Evolutionary conservation across 176 grass and related monocot species (phyloP).

Genomic region (Eremochloa ophiuroides): DNA sequence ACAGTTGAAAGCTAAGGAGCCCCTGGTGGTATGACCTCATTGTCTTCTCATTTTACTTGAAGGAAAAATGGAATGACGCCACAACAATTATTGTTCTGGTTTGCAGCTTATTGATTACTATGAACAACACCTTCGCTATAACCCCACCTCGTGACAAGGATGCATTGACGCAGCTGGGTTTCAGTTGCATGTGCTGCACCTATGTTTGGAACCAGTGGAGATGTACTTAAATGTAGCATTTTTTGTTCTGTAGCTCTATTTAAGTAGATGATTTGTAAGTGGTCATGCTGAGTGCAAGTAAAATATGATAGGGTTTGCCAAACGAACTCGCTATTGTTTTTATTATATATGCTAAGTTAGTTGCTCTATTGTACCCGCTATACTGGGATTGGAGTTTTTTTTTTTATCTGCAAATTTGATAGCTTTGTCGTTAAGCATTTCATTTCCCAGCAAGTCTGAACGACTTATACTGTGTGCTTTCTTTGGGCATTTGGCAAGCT

Average conservation of each 20-base stretch:
- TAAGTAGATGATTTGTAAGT: neutral
- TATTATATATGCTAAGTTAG: neutral
- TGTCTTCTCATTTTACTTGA: slow-evolving; percentile 24
- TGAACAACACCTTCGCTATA: slow-evolving; percentile 82
- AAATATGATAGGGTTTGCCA: neutral
- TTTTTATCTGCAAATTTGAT: neutral
- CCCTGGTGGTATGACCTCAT: slow-evolving; percentile 63
- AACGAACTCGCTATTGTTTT: neutral
- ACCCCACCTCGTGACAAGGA: slow-evolving; percentile 33
- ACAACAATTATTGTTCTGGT: slow-evolving; percentile 14
- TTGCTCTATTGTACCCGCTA: neutral
- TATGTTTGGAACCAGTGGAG: neutral
- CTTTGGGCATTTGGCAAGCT: neutral
- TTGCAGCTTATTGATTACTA: slow-evolving; percentile 94
- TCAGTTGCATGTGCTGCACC: neutral
- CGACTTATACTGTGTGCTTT: neutral
- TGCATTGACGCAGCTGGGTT: neutral
- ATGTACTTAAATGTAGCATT: slow-evolving; percentile 25
- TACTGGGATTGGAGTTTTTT: neutral
- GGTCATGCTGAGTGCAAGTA: neutral
- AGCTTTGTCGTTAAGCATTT: neutral
- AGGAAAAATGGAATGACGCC: slow-evolving; percentile 4
- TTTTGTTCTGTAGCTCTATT: slow-evolving; percentile 17
- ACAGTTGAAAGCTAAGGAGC: slow-evolving; percentile 69
- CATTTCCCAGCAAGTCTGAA: neutral